Base-by-base conservation (phyloP, 2,329 filamentous ascomycete species). In the Hypomyces perniciosus region DNA sequence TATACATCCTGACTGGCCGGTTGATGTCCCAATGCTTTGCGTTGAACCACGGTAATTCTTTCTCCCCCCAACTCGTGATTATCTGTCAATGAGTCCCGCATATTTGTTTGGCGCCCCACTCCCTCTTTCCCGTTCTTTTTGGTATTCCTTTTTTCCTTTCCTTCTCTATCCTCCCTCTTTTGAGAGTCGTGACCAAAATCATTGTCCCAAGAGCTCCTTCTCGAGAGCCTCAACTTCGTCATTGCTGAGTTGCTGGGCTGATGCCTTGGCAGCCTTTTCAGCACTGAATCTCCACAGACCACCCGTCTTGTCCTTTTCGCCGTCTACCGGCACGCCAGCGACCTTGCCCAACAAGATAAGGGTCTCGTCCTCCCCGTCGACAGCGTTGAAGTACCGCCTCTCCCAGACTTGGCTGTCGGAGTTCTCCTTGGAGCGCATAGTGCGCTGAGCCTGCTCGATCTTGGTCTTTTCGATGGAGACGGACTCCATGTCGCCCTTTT, bases 401-500 rank as follows among this genome's bases (percentile, higher is more conserved):
- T 90, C 80, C 92, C 93, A 99, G 38, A 81, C 75, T 40, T 79
- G 78, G 20, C 84, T 84, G 59, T 90, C 87, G n/a, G 79, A 77
- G 61, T 81, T 82, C 67, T 96, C 91, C 62, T 81, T 76, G 65
- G 81, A 80, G 56, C 91, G 83, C 71, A 74, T 63, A 83, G 76
- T 68, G 80, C 88, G 83, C 75, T 97, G 92, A 34, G 85, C 83
- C 59, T 90, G 88, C 70, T 97, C 93, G 57, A 97, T 95, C 69
- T 89, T 88, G 51, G 80, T 80, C 76, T 97, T 97, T 66, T 95
- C 88, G 10, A 72, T 64, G 2, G 83, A 83, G 1, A 90, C 89
- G 4, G 79, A 73, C 59, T 96, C 89, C 80, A 96, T 89, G 67
- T 96, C 89, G 52, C 90, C 88, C 58, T 79, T 81, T 51, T 81